Evolutionary conservation across 345 rosid genomes (phyloP).

Genomic region (Lumnitzera racemosa): DNA sequence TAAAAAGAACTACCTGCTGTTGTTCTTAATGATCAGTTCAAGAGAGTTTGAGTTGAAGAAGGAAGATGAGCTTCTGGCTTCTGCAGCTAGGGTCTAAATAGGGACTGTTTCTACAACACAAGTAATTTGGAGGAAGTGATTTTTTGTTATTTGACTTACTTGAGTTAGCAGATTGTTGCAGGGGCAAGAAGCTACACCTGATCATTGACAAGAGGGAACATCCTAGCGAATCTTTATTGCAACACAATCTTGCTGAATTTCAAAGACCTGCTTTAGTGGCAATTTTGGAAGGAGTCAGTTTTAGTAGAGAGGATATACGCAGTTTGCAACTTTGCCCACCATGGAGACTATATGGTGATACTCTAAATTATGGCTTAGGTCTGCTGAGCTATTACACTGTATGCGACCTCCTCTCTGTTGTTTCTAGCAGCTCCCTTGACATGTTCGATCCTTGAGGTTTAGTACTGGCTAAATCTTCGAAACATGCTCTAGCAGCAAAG

Average conservation of each 20-base stretch:
- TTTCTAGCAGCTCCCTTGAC: conserved; percentile 80
- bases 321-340: conserved; percentile 91
- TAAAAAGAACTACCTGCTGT: too few species aligned
- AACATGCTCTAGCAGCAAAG: conserved; percentile 67
- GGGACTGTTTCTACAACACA: conserved; percentile 39
- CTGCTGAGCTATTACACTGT: conserved; percentile 72
- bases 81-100: conserved; percentile 53
- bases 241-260: conserved; percentile 87
- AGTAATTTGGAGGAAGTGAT: conserved; percentile 54
- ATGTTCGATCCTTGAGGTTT: conserved; percentile 89
- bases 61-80: conserved; percentile 41
- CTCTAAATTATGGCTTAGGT: conserved; percentile 86
- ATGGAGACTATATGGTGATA: conserved; percentile 78
- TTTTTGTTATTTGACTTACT: conserved; percentile 86
- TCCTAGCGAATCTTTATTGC: conserved; percentile 77
- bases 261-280: conserved; percentile 93
- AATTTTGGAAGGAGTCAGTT: conserved; percentile 75
- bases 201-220: conserved; percentile 89
- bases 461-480: conserved; percentile 58
- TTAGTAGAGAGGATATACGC: conserved; percentile 85
- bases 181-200: conserved; percentile 67
- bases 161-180: conserved; percentile 95
- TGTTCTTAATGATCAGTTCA: too few species aligned
- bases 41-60: too few species aligned
- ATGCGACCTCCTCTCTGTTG: conserved; percentile 72